Conservation (phyloP, 768 basidiomycete genomes). For the Phlebiopsis flavidoalba region DNA sequence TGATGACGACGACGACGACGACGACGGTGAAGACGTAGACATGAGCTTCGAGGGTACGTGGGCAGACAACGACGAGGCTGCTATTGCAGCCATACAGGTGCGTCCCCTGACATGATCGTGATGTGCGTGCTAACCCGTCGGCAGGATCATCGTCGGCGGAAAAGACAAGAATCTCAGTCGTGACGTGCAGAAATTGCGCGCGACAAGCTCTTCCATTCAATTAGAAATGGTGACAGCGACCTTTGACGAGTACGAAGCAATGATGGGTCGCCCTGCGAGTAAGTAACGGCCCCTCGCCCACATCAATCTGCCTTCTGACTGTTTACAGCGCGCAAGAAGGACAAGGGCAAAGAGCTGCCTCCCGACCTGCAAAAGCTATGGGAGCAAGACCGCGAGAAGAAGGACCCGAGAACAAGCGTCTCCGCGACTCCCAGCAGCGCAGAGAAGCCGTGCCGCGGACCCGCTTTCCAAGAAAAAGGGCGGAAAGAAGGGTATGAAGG, state of each 20-base stretch:
- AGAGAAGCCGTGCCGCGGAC: slow-evolving; percentile 55
- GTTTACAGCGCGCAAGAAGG: slow-evolving; percentile 42
- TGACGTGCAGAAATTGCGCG: slow-evolving; percentile 40
- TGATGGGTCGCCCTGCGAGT: slow-evolving; percentile 42
- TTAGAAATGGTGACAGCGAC: slow-evolving; percentile 48
- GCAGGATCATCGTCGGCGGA: slow-evolving; percentile 59
- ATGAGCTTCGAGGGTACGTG: slow-evolving; percentile 26
- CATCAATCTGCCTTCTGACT: neutral
- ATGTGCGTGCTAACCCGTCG: neutral
- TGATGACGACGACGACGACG: slow-evolving; percentile 18
- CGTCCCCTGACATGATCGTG: slow-evolving; percentile 9
- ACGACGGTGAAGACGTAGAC: neutral
- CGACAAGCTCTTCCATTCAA: slow-evolving; percentile 55
- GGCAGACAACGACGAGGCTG: slow-evolving; percentile 56
- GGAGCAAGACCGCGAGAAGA: slow-evolving; percentile 79
- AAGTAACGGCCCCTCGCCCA: slow-evolving; percentile 17
- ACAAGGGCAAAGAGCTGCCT: slow-evolving; percentile 46
- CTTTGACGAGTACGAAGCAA: slow-evolving; percentile 26
- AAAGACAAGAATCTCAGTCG: slow-evolving; percentile 44
- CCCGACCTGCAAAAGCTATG: slow-evolving; percentile 61
- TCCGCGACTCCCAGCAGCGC: slow-evolving; percentile 52
- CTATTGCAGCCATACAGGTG: slow-evolving; percentile 52
- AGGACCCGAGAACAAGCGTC: slow-evolving; percentile 69
- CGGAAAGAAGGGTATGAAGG: slow-evolving; percentile 65
- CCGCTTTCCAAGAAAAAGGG: slow-evolving; percentile 58